These are phyloP conservation scores for Elaeis guineensis DNA, from an alignment of 176 grass and related monocot species.

Conservation along the genomic window DNA sequence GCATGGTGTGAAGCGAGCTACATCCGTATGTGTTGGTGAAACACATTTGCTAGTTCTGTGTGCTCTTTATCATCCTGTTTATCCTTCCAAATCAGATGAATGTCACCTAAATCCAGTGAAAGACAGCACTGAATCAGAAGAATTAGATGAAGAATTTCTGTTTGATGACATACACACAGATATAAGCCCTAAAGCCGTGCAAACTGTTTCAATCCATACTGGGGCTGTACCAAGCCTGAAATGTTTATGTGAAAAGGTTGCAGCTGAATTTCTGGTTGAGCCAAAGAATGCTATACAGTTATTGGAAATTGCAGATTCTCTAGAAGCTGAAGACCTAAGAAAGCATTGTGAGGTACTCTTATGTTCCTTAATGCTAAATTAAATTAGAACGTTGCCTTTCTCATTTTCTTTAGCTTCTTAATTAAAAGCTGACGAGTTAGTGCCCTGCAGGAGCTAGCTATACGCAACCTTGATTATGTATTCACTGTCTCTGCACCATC, in stretches of 20 bases:
- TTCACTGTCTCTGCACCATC: constrained; percentile 63
- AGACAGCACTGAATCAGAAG: constrained; percentile 44
- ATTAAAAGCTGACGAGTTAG: constrained; percentile 11
- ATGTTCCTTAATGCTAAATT: background rate
- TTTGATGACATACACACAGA: constrained; percentile 40
- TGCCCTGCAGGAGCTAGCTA: constrained; percentile 63
- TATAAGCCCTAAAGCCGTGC: constrained; percentile 21
- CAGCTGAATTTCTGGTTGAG: constrained; percentile 71
- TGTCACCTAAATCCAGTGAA: constrained; percentile 25
- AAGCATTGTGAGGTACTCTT: constrained; percentile 78
- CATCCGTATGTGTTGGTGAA: constrained; percentile 95
- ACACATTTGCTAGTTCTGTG: constrained; percentile 84
- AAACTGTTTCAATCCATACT: constrained; percentile 16
- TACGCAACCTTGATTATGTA: constrained; percentile 97
- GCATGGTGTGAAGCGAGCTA: constrained; percentile 75
- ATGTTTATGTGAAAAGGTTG: constrained; percentile 86
- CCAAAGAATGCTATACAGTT: constrained; percentile 86
- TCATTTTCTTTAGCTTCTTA: too few relatives aligned
- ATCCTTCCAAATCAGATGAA: constrained; percentile 46
- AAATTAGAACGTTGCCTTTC: too few relatives aligned
- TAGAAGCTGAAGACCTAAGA: constrained; percentile 81
- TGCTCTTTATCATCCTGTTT: constrained; percentile 79
- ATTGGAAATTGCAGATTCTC: constrained; percentile 92
- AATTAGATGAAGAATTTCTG: constrained; percentile 62
- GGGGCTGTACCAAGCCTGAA: constrained; percentile 63